Evolutionary conservation across 441 rosid species (phyloP), one percentile per base, ranked within the genome.

Genomic region (Croton setiger): DNA sequence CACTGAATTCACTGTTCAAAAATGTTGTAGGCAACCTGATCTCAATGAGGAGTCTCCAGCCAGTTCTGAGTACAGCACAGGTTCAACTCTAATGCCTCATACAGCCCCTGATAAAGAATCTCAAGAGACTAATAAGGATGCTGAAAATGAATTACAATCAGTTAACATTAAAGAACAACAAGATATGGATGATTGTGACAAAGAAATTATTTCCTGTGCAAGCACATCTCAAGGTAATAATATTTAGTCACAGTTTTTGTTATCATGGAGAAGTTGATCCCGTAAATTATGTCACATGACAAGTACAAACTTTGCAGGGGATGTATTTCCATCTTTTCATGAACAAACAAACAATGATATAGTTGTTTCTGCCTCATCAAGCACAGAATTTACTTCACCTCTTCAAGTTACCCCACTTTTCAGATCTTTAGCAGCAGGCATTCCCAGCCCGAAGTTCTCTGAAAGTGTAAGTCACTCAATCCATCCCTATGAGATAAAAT

Each of bases 381-480:
- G 82, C 0, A 69, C 73, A 74, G 97, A 85, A 66, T 92, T 88
- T 71, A 81, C 86, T 67, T 95, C 99, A 4, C 99, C 99, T 56
- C 74, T 87, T 71, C 95, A 90, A 67, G 96, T 90, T 63, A 95
- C 93, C 55, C 98, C 99, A 20, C 76, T 92, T 76, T 95, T 95
- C 88, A 86, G 96, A 82, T 88, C 99, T 73, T 76, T 95, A 76
- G 98, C 96, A 70, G 99, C 99, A 60, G 93, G 92, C 66, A 88
- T 95, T 78, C 99, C 99, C 70, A 95, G 97, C 81, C 99, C 98
- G 67, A 89, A 87, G 72, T 95, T 95, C 83, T 92, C 99, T 69
- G 99, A 95, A 85, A 95, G 99, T 82, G 99, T 95, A 82, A 89
- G 97, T 86, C 60, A 58, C 72, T 67, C 69, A 41, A 63, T 59